Base-by-base conservation (phyloP, 164 flowering plant genomes). In the Macadamia integrifolia region DNA sequence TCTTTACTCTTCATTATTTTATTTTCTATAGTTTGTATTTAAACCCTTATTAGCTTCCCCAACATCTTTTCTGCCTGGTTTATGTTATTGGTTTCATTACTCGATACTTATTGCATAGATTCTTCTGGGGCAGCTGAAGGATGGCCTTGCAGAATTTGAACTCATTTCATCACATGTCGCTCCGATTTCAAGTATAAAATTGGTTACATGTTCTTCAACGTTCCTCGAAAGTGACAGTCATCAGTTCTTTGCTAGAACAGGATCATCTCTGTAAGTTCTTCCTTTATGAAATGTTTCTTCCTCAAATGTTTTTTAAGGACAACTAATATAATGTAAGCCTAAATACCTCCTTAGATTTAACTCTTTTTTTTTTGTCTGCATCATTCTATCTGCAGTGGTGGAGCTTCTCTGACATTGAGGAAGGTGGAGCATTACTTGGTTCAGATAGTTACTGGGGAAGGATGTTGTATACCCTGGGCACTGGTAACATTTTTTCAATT, bases 371-470 rank as follows among this genome's bases (percentile, higher is more conserved):
- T 15, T 53, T 12, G 17, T 66, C 35, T 35, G 14, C 46, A 66
- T 46, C 2, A 63, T 62, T 69, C 43, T 40, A 57, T 50, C 30
- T 30, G 46, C 23, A 67, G 85, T 7, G 82, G 78, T 29, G 76
- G 78, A 43, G 76, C 48, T 35, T 84, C 92, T 29, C 78, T 88
- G 8, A 94, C 94, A 28, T 65, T 76, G 87, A 88, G 70, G 83
- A 91, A 93, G 72, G 73, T 79, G 56, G 93, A 93, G 81, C 86
- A 72, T 64, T 85, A 75, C 76, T 79, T 84, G 1, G 91, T 93
- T 62, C 86, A 23, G 23, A 23, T 23, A 23, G 23, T 23, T 23
- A 0, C 23, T 23, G 23, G 23, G 23, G 23, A 23, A 23, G 23
- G 23, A 23, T 23, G 23, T 23, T 23, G 23, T 23, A 23, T 23